A percentile compares a stretch with the other conserved stretches of the same genome.
These are phyloP conservation scores for Kickxella alabastrina DNA, from an alignment of 192 early-diverging fungal genomes.

Conservation along the genomic window DNA sequence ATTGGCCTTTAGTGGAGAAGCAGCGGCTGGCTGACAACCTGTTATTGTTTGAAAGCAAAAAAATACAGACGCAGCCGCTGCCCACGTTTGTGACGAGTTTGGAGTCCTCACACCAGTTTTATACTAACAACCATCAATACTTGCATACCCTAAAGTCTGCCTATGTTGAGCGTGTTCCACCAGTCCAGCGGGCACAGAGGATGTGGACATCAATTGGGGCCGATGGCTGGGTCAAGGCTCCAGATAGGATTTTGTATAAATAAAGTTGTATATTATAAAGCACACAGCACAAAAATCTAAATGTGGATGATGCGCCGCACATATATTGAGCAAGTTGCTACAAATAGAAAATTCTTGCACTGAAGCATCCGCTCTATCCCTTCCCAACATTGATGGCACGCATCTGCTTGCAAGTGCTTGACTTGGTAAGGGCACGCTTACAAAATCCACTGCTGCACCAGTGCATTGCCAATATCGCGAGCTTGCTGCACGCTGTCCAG, in stretches of 20 bases:
- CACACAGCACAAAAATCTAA: not conserved
- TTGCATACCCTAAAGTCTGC: not conserved
- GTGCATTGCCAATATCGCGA: conserved; percentile 10
- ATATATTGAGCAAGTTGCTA: not conserved
- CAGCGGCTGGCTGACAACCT: no score
- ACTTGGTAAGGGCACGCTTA: not conserved
- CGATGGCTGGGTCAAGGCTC: conserved; percentile 4
- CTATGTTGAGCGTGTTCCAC: not conserved
- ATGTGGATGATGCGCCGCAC: not conserved
- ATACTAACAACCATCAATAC: not conserved
- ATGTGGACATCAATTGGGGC: conserved; percentile 9
- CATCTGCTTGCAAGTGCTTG: no score
- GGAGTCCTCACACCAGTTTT: no score
- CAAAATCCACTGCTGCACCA: conserved; percentile 22
- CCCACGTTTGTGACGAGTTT: no score
- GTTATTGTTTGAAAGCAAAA: no score
- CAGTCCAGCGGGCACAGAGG: not conserved
- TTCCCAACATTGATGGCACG: no score
- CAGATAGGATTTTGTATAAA: not conserved
- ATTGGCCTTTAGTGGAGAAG: no score
- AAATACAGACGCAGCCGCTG: no score
- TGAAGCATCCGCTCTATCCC: not conserved
- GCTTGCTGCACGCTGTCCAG: conserved; percentile 14
- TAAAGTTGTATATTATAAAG: not conserved
- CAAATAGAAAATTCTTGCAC: not conserved